Evolutionary conservation across 1,139 yeast species (phyloP), one percentile per base, ranked within the genome.

Genomic region (Taiozyma sp.): DNA sequence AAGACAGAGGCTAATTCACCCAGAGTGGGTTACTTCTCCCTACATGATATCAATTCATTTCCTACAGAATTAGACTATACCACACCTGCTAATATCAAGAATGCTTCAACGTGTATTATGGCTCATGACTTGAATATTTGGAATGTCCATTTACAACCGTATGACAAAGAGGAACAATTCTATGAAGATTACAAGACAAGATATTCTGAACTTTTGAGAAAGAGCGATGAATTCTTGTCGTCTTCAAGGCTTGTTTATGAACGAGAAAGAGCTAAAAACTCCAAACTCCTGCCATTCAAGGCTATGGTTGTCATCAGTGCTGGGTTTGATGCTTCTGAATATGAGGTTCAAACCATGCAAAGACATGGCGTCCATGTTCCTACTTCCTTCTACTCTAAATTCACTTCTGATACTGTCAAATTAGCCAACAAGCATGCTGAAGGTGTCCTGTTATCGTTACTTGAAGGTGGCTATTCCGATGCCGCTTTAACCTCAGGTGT

Each of bases 391-490:
- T 89, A 85, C 65, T 78, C 88, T 27, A 77, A 76, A 41, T 88
- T 89, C 62, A 85, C 96, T 4, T 76, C 77, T 45, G 96, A 88
- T 64, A 84, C 87, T 2, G 81, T 84, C 14, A 78, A 76, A 54
- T 70, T 89, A 46, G 88, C 95, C 12, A 70, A 74, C 46, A 74
- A 80, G 51, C 87, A 80, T 60, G 72, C 85, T 16, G 69, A 75
- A 24, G 88, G 92, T 12, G 83, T 82, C 57, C 72, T 88, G 0
- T 61, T 88, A 1, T 87, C 96, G 3, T 70, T 89, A 43, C 70
- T 89, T 57, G 96, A 89, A 68, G 96, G 96, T 22, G 96, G 96
- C 0, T 89, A 89, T 64, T 84, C 95, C 1, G 93, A 89, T 61
- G 88, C 88, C 2, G 96, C 96, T 0, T 73, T 89, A 32, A 70